These are phyloP conservation scores for Ceratobasidium sp. DNA, from an alignment of 1,284 basidiomycete genomes.

Conservation along the genomic window DNA sequence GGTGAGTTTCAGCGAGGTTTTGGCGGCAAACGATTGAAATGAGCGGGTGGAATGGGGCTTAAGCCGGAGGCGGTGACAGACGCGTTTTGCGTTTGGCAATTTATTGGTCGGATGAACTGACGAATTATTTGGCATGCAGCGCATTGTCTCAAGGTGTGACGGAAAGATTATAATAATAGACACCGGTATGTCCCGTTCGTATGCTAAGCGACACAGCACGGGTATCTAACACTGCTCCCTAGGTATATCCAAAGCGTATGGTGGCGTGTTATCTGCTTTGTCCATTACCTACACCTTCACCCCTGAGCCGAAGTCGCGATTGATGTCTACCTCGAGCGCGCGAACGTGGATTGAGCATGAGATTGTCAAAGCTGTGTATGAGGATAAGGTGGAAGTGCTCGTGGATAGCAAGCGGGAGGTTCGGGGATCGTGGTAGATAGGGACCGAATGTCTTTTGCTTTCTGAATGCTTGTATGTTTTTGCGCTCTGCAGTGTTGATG, in stretches of 20 bases:
- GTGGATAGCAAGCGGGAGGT: conserved; percentile 48
- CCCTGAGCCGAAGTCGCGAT: conserved; percentile 48
- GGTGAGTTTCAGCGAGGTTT: conserved; percentile 54
- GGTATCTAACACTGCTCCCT: neutral
- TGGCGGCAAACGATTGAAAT: neutral
- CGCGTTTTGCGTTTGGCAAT: neutral
- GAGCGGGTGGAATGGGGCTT: neutral
- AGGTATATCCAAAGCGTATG: conserved; percentile 94
- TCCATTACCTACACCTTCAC: conserved; percentile 83
- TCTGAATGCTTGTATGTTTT: neutral
- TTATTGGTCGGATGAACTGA: neutral
- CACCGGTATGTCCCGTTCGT: conserved; percentile 61
- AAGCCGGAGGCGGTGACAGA: neutral
- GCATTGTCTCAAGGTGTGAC: conserved; percentile 82
- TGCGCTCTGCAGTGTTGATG: conserved; percentile 14
- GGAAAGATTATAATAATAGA: conserved; percentile 94
- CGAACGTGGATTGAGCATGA: conserved; percentile 77
- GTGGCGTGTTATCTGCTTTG: conserved; percentile 87
- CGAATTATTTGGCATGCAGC: conserved; percentile 53
- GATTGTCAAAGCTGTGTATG: conserved; percentile 80
- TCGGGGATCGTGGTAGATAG: conserved; percentile 29
- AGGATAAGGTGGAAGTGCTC: conserved; percentile 51
- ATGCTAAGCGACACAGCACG: neutral
- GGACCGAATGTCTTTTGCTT: neutral
- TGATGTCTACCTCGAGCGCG: conserved; percentile 52